Conservation (phyloP, 2,329 filamentous ascomycete genomes). For the Aureobasidium mangrovei region DNA sequence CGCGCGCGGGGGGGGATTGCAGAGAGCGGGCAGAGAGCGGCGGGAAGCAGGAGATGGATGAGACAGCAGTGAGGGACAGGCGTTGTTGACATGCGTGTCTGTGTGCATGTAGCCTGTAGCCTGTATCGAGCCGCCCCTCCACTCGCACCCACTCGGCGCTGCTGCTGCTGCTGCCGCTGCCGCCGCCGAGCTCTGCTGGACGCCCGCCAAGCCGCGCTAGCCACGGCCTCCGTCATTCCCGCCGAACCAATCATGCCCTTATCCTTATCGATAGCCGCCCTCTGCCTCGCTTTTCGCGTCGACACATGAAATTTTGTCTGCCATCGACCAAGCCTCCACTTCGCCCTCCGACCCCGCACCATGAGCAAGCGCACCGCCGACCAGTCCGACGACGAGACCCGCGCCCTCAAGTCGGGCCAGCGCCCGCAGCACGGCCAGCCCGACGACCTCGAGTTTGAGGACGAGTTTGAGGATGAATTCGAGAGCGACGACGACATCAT, state of each 20-base stretch:
- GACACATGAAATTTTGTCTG: neutral
- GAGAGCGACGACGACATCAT: constrained; percentile 89
- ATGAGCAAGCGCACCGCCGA: constrained; percentile 57
- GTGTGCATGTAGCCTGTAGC: no score
- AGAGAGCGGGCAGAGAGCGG: neutral
- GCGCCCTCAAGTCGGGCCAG: constrained; percentile 53
- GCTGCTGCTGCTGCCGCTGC: no score
- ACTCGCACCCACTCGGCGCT: no score
- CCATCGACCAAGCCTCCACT: constrained; percentile 17
- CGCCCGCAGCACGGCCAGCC: constrained; percentile 44
- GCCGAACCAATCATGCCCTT: neutral
- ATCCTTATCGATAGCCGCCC: constrained; percentile 11
- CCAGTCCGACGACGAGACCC: constrained; percentile 36
- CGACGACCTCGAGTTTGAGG: constrained; percentile 70
- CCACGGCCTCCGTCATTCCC: neutral
- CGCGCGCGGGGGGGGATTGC: neutral
- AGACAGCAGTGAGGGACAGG: no score
- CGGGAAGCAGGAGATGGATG: neutral
- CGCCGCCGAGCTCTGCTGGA: no score
- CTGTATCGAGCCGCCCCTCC: no score
- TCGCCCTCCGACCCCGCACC: constrained; percentile 20
- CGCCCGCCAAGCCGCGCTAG: neutral
- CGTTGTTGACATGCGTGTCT: no score
- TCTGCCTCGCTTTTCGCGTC: neutral
- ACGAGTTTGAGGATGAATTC: constrained; percentile 88